Conservation (phyloP, 345 rosid species). For the Psidium guajava region DNA sequence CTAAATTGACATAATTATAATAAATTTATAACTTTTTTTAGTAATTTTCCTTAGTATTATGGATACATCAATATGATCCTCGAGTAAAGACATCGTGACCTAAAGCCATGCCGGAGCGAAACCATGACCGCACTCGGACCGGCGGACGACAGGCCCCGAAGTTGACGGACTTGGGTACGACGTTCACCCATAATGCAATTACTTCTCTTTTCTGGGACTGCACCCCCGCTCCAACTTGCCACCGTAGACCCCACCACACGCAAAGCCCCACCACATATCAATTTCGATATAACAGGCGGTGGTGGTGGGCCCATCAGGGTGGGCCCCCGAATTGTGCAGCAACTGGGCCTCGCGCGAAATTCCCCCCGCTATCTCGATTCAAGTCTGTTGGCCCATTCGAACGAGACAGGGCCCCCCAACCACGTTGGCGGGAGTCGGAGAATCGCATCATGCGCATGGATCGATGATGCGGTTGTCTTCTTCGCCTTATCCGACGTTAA, state of each 20-base stretch:
- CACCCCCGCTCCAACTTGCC: too few species aligned
- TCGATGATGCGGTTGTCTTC: background rate
- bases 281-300: background rate
- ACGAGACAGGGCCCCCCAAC: background rate
- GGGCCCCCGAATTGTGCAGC: background rate
- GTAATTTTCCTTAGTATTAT: too few species aligned
- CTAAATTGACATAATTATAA: too few species aligned
- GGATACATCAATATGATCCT: too few species aligned
- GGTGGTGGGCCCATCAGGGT: background rate
- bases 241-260: background rate
- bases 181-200: too few species aligned
- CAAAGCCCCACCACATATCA: background rate
- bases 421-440: background rate
- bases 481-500: background rate
- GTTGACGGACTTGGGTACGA: too few species aligned
- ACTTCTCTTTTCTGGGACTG: too few species aligned
- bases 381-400: background rate
- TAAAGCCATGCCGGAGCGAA: too few species aligned
- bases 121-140: too few species aligned
- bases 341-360: background rate
- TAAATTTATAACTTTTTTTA: too few species aligned
- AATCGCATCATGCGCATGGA: background rate
- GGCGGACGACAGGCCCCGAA: too few species aligned
- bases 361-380: background rate
- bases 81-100: background rate